Evolutionary conservation across 2,329 filamentous ascomycete genomes (phyloP), one percentile per base, ranked within the genome.

Genomic region (Zalaria obscura): DNA sequence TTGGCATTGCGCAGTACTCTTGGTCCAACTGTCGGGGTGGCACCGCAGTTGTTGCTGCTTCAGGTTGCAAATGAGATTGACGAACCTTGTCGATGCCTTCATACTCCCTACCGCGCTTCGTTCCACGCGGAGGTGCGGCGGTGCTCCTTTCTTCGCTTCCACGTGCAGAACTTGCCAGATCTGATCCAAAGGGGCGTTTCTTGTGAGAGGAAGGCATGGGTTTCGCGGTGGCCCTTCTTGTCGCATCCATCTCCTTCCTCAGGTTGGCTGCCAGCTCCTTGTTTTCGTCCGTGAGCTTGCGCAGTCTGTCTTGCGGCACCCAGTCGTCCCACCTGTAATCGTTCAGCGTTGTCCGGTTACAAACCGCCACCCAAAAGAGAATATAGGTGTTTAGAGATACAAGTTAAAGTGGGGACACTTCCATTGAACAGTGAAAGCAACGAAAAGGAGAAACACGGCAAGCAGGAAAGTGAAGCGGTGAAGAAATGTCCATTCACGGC

Each of bases 281-380:
- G 65, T 96, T 95, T 65, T 96, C 91, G 43, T 93, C 86, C 40
- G 80, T 94, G 59, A 89, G 82, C 66, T 95, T 95, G 57, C 88
- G 81, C 46, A 98, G 80, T 50, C 91, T 84, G 60, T 96, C 89
- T 62, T 87, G 80, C 25, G 84, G 77, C 36, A 96, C 91, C 89
- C 89, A 96, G 66, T 98, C 91, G 66, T 98, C 91, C 91, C 91
- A 98, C 47, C 79, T 83, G 55, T 49, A 18, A 18, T 18, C 18
- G 18, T 18, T 18, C 18, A 18, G 18, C 18, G 18, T 18, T 18
- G 18, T 18, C 18, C 18, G 18, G 18, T 18, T 18, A 18, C 18
- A 18, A 18, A 18, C 18, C 18, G 18, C 18, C 18, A 18, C 18
- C 18, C 18, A 18, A 18, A 18, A 18, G 18, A 18, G 18, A 18